These are phyloP conservation scores for Garcileccinum viscosum DNA, from an alignment of 1,284 basidiomycete genomes.

Conservation along the genomic window DNA sequence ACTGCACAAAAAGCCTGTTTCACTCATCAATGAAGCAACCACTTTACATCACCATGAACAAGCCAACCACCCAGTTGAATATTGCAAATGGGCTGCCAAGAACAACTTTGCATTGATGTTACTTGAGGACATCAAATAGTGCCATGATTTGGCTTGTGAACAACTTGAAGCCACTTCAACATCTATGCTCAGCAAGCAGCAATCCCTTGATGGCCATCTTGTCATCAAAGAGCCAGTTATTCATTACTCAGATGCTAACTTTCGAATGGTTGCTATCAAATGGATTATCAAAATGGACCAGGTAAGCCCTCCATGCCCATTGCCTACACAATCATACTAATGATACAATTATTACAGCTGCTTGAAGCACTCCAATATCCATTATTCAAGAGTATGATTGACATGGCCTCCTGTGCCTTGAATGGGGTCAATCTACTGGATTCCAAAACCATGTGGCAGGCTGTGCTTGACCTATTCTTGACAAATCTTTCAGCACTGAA, in stretches of 20 bases:
- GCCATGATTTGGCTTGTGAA: background rate
- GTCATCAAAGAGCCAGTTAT: too few species aligned
- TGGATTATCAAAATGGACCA: background rate
- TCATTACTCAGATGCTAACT: too few species aligned
- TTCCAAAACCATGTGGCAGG: background rate
- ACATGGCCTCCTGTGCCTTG: background rate
- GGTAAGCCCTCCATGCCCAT: too few species aligned
- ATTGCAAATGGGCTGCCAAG: background rate
- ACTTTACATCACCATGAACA: background rate
- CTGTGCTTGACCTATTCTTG: background rate
- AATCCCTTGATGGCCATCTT: too few species aligned
- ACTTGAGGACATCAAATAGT: background rate
- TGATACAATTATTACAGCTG: too few species aligned
- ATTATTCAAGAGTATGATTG: background rate
- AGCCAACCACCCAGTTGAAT: too few species aligned
- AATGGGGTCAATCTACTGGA: background rate
- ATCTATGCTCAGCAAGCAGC: too few species aligned
- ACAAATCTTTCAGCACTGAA: too few species aligned
- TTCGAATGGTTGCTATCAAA: too few species aligned
- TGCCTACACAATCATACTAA: too few species aligned
- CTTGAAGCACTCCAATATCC: too few species aligned
- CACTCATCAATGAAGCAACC: background rate
- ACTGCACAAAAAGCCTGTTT: background rate
- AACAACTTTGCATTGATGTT: background rate
- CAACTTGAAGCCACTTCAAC: too few species aligned